phyloP scores from a whole-genome alignment of 1,284 basidiomycete genomes.

The Sanghuangporus weigelae region DNA sequence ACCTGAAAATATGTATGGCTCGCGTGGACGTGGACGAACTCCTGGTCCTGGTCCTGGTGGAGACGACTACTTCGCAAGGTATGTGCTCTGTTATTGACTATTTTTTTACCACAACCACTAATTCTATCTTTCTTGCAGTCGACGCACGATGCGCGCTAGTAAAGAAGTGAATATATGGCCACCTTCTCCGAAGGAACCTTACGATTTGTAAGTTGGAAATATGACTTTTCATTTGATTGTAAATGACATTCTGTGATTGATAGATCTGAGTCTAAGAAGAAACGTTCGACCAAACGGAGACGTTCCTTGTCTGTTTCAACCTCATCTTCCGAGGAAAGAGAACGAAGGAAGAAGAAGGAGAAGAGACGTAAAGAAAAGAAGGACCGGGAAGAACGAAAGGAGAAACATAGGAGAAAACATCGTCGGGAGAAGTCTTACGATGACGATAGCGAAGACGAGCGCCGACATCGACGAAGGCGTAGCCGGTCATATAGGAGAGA shows the following conservation, averaged over 20 bases:
- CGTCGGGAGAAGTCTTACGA: conserved; percentile 21
- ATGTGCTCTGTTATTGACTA: conserved; percentile 12
- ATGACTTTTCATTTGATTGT: background rate
- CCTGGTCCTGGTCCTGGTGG: conserved; percentile 18
- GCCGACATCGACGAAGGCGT: conserved; percentile 12
- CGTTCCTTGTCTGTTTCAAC: conserved; percentile 50
- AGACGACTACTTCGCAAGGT: conserved; percentile 26
- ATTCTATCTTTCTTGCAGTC: conserved; percentile 40
- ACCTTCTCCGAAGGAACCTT: conserved; percentile 68
- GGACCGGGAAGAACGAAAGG: conserved; percentile 30
- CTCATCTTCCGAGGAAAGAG: conserved; percentile 59
- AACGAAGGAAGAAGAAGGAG: conserved; percentile 44
- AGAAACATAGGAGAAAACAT: conserved; percentile 26
- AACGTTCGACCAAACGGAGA: conserved; percentile 46
- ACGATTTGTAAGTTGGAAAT: conserved; percentile 44
- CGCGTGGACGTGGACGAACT: conserved; percentile 13
- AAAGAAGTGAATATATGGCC: conserved; percentile 78
- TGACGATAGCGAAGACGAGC: conserved; percentile 15
- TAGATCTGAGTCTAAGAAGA: conserved; percentile 58
- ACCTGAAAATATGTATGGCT: conserved; percentile 21
- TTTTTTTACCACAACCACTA: background rate
- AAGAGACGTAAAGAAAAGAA: conserved; percentile 49
- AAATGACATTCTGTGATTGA: background rate
- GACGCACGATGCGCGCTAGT: conserved; percentile 65
- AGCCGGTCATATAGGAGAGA: conserved; percentile 16